These are phyloP conservation scores for Haematococcus sp. DNA, from an alignment of 139 green algal species.

Conservation along the genomic window DNA sequence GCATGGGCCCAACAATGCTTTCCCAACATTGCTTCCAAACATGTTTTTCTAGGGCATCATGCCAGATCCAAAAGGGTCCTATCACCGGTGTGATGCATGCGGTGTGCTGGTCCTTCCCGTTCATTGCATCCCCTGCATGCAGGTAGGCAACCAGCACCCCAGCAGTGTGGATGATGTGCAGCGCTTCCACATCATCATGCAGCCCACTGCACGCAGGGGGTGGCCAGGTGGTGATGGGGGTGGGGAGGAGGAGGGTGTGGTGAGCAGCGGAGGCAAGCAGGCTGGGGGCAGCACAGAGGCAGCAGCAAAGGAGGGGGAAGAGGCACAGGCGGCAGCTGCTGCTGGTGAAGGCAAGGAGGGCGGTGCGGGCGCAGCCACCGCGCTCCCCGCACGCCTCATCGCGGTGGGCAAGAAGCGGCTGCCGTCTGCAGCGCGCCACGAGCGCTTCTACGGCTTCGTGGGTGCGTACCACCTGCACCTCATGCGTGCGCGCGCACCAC, in stretches of 20 bases:
- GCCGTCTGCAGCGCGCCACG: conserved; percentile 30
- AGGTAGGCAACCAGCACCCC: conserved; percentile 37
- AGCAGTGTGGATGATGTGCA: conserved; percentile 45
- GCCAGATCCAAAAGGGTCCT: too few relatives aligned
- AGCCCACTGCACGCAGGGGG: conserved; percentile 8
- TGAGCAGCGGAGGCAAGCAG: too few relatives aligned
- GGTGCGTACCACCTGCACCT: not conserved
- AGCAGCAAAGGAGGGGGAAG: not conserved
- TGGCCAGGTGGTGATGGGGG: not conserved
- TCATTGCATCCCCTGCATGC: too few relatives aligned
- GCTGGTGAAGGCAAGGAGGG: not conserved
- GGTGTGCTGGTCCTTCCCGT: too few relatives aligned
- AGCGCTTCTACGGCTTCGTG: conserved; percentile 61
- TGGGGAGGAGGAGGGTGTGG: not conserved
- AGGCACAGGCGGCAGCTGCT: not conserved
- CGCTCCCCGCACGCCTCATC: conserved; percentile 18
- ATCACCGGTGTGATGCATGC: too few relatives aligned
- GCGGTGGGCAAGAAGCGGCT: conserved; percentile 59
- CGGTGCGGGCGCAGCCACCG: not conserved
- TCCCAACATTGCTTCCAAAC: too few relatives aligned
- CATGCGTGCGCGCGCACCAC: not conserved
- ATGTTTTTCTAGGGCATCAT: too few relatives aligned
- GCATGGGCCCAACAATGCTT: too few relatives aligned
- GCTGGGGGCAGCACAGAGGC: not conserved
- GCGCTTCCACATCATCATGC: conserved; percentile 51